Conservation (phyloP, 176 grass and related monocot genomes). For the Paspalum notatum region DNA sequence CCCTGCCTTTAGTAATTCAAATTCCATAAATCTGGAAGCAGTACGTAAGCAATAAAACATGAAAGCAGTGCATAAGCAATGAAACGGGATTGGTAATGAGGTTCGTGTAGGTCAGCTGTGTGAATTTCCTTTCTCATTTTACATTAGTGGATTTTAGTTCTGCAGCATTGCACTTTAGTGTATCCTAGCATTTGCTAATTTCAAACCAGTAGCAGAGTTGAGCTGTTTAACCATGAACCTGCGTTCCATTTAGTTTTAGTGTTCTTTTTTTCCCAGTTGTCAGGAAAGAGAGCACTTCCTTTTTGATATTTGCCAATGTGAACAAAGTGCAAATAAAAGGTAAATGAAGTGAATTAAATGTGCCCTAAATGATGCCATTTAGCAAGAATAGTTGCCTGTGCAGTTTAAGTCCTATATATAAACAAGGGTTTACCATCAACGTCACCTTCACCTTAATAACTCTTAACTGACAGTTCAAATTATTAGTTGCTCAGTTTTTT, state of each 20-base stretch:
- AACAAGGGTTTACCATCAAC: background rate
- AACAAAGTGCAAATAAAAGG: background rate
- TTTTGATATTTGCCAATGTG: no score
- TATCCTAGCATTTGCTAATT: background rate
- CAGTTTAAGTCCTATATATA: no score
- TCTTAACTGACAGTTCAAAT: background rate
- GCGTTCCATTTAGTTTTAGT: no score
- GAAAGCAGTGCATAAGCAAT: background rate
- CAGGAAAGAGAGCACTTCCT: no score
- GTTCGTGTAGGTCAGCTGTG: background rate
- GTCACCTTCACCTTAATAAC: no score
- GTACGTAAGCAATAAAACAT: no score
- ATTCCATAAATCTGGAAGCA: no score
- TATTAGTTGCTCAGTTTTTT: no score
- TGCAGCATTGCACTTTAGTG: background rate
- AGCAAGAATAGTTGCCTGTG: background rate
- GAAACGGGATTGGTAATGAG: background rate
- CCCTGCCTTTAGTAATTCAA: background rate
- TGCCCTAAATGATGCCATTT: background rate
- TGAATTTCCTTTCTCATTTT: background rate
- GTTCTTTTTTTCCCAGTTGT: no score
- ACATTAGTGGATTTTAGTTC: background rate
- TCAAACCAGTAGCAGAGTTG: background rate
- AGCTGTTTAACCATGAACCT: background rate
- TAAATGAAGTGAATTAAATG: background rate